Conservation (phyloP, 371 early-diverging fungal species). For the Apophysomyces trapeziformis region DNA sequence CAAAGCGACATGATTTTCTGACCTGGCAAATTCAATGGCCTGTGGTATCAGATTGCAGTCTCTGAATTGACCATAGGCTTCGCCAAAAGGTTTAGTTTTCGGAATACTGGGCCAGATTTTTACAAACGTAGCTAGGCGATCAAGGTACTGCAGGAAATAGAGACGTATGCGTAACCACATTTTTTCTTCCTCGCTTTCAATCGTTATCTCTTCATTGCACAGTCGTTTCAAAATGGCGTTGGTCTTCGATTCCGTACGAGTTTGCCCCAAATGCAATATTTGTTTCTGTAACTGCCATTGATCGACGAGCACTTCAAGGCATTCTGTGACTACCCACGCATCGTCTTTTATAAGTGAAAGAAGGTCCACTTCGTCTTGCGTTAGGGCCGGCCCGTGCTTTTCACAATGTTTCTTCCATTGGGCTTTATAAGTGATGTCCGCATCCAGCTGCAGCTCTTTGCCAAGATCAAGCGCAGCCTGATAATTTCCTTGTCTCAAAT, state of each 20-base stretch:
- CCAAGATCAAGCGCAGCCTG: conserved; percentile 70
- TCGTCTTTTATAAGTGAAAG: conserved; percentile 62
- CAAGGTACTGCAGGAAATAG: conserved; percentile 65
- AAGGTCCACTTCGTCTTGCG: conserved; percentile 50
- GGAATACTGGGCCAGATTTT: conserved; percentile 52
- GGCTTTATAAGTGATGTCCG: conserved; percentile 66
- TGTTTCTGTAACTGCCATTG: conserved; percentile 39
- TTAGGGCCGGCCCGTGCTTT: conserved; percentile 17
- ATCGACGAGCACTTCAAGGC: conserved; percentile 46
- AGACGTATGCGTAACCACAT: conserved; percentile 53
- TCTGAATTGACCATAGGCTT: conserved; percentile 61
- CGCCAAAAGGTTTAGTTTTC: conserved; percentile 23
- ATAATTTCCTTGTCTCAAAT: conserved; percentile 55
- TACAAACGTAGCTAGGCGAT: conserved; percentile 67
- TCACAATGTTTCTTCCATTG: conserved; percentile 52
- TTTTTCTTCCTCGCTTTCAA: conserved; percentile 15
- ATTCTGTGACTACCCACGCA: conserved; percentile 66
- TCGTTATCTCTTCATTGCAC: conserved; percentile 21
- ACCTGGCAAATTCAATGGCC: conserved; percentile 66
- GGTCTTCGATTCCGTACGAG: conserved; percentile 46
- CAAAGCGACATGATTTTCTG: conserved; percentile 60
- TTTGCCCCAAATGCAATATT: conserved; percentile 61
- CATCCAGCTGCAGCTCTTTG: conserved; percentile 55
- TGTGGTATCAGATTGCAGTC: conserved; percentile 65
- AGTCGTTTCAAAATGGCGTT: conserved; percentile 44